Percentiles rank a stretch among this genome's conserved stretches.
These are phyloP conservation scores for Rhodamnia rubescens DNA, from an alignment of 345 rosid species.

Conservation along the genomic window DNA sequence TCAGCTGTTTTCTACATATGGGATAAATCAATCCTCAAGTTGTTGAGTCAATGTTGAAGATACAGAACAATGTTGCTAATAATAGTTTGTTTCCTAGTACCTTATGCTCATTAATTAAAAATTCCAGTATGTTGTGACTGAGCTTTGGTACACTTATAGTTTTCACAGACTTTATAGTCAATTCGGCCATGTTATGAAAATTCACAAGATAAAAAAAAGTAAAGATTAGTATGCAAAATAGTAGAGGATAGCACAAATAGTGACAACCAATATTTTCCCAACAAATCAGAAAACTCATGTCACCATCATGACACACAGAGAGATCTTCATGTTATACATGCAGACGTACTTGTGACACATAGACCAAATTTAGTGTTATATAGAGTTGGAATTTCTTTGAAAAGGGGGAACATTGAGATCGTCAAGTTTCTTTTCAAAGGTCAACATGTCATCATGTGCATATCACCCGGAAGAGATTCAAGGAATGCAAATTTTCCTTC, in stretches of 20 bases:
- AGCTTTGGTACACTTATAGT: neutral
- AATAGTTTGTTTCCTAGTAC: neutral
- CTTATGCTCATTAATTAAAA: neutral
- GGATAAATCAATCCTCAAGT: neutral
- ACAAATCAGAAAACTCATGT: neutral
- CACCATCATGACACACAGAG: neutral
- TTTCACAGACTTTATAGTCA: neutral
- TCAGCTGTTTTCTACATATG: neutral
- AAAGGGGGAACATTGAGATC: neutral
- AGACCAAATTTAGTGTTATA: neutral
- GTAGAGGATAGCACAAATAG: neutral
- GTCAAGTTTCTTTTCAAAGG: neutral
- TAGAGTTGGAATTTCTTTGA: neutral
- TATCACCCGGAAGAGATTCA: neutral
- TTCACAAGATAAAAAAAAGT: neutral
- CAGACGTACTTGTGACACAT: neutral
- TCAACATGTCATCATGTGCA: neutral
- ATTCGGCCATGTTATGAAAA: neutral
- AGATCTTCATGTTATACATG: neutral
- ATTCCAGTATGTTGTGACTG: neutral
- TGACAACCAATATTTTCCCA: neutral
- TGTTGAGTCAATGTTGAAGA: neutral
- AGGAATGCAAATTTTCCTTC: neutral
- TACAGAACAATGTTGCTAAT: neutral
- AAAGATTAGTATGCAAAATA: neutral